These are phyloP conservation scores for Rhododendron simsii DNA, from an alignment of 148 eudicot genomes.

Conservation along the genomic window DNA sequence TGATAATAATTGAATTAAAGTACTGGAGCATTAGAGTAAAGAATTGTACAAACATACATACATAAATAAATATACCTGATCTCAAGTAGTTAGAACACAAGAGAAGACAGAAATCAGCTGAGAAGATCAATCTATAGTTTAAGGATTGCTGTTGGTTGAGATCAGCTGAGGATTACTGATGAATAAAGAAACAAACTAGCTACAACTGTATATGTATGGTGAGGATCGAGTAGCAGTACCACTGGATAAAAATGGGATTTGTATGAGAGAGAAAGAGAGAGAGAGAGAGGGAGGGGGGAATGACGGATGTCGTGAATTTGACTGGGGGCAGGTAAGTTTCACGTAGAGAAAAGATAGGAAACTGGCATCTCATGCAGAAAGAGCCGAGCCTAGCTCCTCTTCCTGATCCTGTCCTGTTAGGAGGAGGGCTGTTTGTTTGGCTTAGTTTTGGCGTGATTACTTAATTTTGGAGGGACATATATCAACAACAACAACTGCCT, in stretches of 20 bases:
- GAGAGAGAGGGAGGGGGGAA: not conserved
- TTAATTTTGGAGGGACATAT: not conserved
- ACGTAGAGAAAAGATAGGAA: not conserved
- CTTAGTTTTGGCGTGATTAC: conserved; percentile 5
- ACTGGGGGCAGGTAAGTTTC: not conserved
- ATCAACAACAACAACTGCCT: not conserved
- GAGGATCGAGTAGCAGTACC: not conserved
- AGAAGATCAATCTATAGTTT: not conserved
- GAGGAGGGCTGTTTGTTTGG: not conserved
- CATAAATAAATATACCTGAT: not conserved
- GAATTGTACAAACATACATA: not conserved
- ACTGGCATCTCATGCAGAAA: conserved; percentile 9
- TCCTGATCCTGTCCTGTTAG: not conserved
- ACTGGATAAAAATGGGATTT: not conserved
- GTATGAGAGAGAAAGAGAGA: too few species aligned
- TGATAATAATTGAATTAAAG: not conserved
- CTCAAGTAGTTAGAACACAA: not conserved
- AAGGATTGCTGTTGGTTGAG: not conserved
- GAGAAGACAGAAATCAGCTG: not conserved
- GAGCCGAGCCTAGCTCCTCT: not conserved
- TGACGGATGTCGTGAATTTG: conserved; percentile 4
- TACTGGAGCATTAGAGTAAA: not conserved
- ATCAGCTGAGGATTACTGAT: not conserved
- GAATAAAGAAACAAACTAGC: not conserved
- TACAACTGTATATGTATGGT: not conserved